Percentiles rank a stretch among this genome's conserved stretches.
Evolutionary conservation across 2,329 filamentous ascomycete species (phyloP).

Genomic region (Cladosporium sp.): DNA sequence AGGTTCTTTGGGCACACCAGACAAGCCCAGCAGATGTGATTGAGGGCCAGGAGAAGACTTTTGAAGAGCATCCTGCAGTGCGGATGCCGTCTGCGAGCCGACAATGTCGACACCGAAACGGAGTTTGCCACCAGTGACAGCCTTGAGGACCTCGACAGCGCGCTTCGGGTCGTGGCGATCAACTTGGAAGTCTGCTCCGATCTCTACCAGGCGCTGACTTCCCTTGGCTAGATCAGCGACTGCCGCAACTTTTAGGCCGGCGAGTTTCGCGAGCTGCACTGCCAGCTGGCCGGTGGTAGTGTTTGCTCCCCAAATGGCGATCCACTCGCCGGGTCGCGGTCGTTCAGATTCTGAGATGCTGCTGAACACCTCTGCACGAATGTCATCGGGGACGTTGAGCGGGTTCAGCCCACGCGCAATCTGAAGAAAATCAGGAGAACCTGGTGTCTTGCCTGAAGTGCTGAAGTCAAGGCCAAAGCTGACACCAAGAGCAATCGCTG

Average conservation of each 20-base stretch:
- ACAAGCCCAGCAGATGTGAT: constrained; percentile 62
- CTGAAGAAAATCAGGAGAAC: constrained; percentile 52
- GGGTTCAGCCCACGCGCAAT: constrained; percentile 47
- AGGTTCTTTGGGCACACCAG: constrained; percentile 60
- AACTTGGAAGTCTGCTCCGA: constrained; percentile 61
- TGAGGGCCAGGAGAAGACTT: constrained; percentile 23
- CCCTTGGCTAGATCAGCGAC: constrained; percentile 66
- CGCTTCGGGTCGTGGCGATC: constrained; percentile 63
- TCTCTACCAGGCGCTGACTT: constrained; percentile 52
- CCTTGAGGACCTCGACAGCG: constrained; percentile 61
- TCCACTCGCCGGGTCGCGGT: constrained; percentile 60
- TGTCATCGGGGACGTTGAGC: constrained; percentile 55
- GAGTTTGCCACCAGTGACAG: constrained; percentile 54
- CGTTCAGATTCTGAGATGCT: constrained; percentile 51
- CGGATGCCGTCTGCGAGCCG: constrained; percentile 59
- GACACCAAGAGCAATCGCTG: constrained; percentile 62
- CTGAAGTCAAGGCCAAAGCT: constrained; percentile 66
- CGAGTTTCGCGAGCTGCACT: constrained; percentile 64
- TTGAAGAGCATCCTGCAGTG: constrained; percentile 53
- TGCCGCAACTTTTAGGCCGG: constrained; percentile 60
- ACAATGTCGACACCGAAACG: constrained; percentile 67
- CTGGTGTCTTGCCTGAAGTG: constrained; percentile 32
- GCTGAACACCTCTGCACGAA: constrained; percentile 59
- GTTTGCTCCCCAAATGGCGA: constrained; percentile 73
- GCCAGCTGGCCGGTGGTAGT: constrained; percentile 65